Evolutionary conservation across 257 asterid species (phyloP).

Genomic region (Handroanthus guayacan): DNA sequence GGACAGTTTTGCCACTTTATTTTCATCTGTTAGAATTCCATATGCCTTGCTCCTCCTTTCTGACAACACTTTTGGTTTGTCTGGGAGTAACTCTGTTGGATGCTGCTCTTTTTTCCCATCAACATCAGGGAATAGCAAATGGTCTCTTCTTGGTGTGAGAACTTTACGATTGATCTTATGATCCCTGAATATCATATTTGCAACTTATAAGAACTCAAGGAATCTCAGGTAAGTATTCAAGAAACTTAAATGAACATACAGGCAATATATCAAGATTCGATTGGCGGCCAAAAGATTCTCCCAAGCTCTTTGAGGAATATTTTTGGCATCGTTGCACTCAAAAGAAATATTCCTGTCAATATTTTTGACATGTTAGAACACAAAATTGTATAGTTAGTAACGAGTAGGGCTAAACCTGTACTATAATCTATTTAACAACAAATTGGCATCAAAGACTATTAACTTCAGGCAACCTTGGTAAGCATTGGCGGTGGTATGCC

Average conservation of each 20-base stretch:
- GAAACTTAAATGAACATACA: slow-evolving; percentile 48
- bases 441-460: slow-evolving; percentile 9
- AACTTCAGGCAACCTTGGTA: slow-evolving; percentile 62
- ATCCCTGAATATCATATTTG: slow-evolving; percentile 54
- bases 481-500: slow-evolving; percentile 79
- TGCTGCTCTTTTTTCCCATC: slow-evolving; percentile 39
- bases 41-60: slow-evolving; percentile 51
- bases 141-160: slow-evolving; percentile 74
- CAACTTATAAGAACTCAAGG: slow-evolving; percentile 16
- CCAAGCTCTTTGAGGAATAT: slow-evolving; percentile 67
- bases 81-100: slow-evolving; percentile 33
- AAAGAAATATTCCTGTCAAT: slow-evolving; percentile 55
- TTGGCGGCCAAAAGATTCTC: slow-evolving; percentile 54
- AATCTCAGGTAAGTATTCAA: slow-evolving; percentile 20
- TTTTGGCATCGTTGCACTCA: slow-evolving; percentile 41
- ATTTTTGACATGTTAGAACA: slow-evolving; percentile 29
- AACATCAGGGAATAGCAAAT: slow-evolving; percentile 61
- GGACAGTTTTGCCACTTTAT: slow-evolving; percentile 32
- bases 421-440: slow-evolving; percentile 10
- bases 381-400: slow-evolving; percentile 8
- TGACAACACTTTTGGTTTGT: slow-evolving; percentile 37
- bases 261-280: slow-evolving; percentile 76
- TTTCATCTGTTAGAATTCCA: slow-evolving; percentile 48
- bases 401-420: background rate
- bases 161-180: slow-evolving; percentile 53